Percentiles rank a stretch among this genome's conserved stretches.
Evolutionary conservation across 1,139 yeast species (phyloP).

Genomic region (Nakaseomyces delphensis): DNA sequence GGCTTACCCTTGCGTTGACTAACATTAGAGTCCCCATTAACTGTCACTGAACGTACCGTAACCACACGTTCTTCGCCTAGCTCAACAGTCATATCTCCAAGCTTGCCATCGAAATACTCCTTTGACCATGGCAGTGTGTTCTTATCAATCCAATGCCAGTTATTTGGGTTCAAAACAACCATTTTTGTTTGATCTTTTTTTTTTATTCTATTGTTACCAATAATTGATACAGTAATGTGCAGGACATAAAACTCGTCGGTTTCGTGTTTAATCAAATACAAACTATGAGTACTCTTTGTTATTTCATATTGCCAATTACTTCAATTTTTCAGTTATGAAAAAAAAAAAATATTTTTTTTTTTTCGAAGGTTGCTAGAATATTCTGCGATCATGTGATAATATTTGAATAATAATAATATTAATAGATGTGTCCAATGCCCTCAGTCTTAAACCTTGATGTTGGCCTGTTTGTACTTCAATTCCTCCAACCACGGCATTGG

Average conservation of each 20-base stretch:
- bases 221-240: too few species aligned
- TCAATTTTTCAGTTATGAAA: too few species aligned
- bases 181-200: constrained; percentile 30
- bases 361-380: neutral
- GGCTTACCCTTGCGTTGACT: constrained; percentile 77
- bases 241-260: too few species aligned
- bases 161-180: constrained; percentile 79
- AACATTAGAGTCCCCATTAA: constrained; percentile 70
- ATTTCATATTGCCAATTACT: too few species aligned
- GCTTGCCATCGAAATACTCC: constrained; percentile 42
- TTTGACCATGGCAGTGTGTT: constrained; percentile 73
- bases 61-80: constrained; percentile 34
- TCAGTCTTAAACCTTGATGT: neutral
- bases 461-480: neutral
- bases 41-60: constrained; percentile 34
- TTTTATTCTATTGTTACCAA: too few species aligned
- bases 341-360: neutral
- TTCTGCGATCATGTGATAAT: constrained; percentile 1
- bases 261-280: too few species aligned
- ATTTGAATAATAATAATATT: too few species aligned
- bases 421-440: too few species aligned
- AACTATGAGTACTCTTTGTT: too few species aligned
- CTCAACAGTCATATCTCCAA: constrained; percentile 35
- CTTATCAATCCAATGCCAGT: constrained; percentile 86
- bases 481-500: constrained; percentile 2